Conservation (phyloP, 1,284 basidiomycete species). For the Tetrapyrgos nigripes region DNA sequence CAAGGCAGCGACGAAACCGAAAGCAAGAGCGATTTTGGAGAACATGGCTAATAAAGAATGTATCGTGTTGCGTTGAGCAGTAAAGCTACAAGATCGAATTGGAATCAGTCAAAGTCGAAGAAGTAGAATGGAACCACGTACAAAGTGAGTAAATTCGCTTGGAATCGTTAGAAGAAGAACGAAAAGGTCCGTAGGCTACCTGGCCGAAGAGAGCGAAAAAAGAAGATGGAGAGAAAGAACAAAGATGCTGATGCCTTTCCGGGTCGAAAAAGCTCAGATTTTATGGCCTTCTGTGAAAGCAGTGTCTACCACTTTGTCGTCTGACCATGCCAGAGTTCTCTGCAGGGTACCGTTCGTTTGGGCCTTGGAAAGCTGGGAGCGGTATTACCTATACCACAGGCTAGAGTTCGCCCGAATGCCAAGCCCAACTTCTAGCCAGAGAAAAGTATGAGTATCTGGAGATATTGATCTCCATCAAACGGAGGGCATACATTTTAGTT, state of each 20-base stretch:
- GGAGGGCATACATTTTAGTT: too few relatives aligned
- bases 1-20: slow-evolving; percentile 8
- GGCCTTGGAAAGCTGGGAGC: too few relatives aligned
- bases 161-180: slow-evolving; percentile 5
- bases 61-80: neutral
- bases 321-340: too few relatives aligned
- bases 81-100: neutral
- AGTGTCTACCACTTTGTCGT: too few relatives aligned
- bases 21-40: slow-evolving; percentile 7
- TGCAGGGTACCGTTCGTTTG: too few relatives aligned
- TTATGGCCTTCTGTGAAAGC: too few relatives aligned
- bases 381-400: too few relatives aligned
- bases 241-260: neutral
- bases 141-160: neutral
- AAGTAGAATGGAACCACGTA: neutral
- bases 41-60: slow-evolving; percentile 12
- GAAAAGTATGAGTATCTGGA: too few relatives aligned
- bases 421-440: too few relatives aligned
- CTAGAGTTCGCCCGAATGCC: too few relatives aligned
- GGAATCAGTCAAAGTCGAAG: neutral
- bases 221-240: neutral
- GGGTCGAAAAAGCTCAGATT: neutral
- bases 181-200: slow-evolving; percentile 5
- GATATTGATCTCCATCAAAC: too few relatives aligned
- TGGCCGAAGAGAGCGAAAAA: slow-evolving; percentile 2